Evolutionary conservation across 2,329 filamentous ascomycete species (phyloP), one percentile per base, ranked within the genome.

Genomic region (Orbilia quercus): DNA sequence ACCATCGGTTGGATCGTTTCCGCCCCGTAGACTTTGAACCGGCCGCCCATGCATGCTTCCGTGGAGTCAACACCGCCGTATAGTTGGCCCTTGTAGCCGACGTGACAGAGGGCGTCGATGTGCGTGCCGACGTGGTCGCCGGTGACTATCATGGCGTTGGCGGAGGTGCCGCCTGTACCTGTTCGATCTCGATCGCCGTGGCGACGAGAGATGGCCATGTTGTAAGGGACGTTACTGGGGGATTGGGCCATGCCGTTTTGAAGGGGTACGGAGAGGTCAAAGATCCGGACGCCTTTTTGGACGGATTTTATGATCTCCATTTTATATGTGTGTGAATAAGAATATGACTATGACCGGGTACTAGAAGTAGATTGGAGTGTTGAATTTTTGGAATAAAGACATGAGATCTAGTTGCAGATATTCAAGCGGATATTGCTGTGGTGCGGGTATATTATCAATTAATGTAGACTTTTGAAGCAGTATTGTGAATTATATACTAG

Each of bases 161-260:
- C 62, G 9, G 51, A 57, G 7, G 62, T 66, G 51, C 62, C 62
- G 16, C 62, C 62, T 7, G 25, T 51, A 6, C 42, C 42, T n/a
- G 62, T 66, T 4, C 62, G 62, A n/a, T 48, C 51, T 18, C 51
- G 51, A 42, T 66, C 62, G 18, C 7, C 31, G 42, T 66, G 62
- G 16, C 62, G 50, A 31, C 53, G 51, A 20, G 51, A 58, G 2
- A 66, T 16, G 16, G 57, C 70, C 63, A 74, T 70, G 28, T 55
- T 62, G 48, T 74, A 75, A 1, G 74, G 63, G 4, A 71, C 47
- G 47, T 70, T 65, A 11, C 58, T 57, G 31, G 57, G 51, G 22
- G 74, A 74, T n/a, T 48, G 42, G 12, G 74, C 50, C 74, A 75
- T 75, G 70, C 74, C 74, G 22, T 69, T 65, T 54, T 75, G 57